Evolutionary conservation across 1,139 yeast genomes (phyloP).

Genomic region (Hemisphaericaspora xylofermentans): DNA sequence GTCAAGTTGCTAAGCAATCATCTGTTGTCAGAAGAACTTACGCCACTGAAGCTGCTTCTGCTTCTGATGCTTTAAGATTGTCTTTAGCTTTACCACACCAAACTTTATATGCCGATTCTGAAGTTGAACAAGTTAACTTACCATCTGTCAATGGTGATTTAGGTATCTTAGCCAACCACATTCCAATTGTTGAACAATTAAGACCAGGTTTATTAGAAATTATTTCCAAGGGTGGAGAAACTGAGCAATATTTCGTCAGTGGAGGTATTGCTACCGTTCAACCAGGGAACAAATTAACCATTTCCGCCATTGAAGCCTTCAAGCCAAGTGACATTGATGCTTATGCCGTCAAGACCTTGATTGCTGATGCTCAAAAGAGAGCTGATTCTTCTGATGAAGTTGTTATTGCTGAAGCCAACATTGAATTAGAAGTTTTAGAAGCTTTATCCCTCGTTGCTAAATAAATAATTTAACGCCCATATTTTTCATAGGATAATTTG

Average conservation of each 20-base stretch:
- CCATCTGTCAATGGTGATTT: constrained; percentile 96
- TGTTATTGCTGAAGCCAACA: constrained; percentile 91
- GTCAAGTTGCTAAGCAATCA: constrained; percentile 67
- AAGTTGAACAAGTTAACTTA: constrained; percentile 86
- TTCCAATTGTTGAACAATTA: constrained; percentile 95
- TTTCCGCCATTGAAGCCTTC: constrained; percentile 95
- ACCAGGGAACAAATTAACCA: constrained; percentile 88
- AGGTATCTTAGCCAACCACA: constrained; percentile 98
- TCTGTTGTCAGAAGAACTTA: constrained; percentile 74
- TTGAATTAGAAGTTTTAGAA: constrained; percentile 94
- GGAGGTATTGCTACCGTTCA: constrained; percentile 98
- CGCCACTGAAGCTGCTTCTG: constrained; percentile 77
- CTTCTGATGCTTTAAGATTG: constrained; percentile 77
- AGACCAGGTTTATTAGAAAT: constrained; percentile 95
- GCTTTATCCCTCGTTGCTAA: constrained; percentile 88
- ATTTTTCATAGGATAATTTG: too few relatives aligned
- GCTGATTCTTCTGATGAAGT: constrained; percentile 80
- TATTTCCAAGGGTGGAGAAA: constrained; percentile 72
- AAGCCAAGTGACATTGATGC: constrained; percentile 86
- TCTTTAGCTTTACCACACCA: constrained; percentile 90
- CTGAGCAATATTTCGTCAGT: constrained; percentile 82
- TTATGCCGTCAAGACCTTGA: constrained; percentile 74
- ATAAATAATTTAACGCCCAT: constrained; percentile 31
- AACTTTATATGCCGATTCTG: constrained; percentile 52
- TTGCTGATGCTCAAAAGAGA: constrained; percentile 95